Percentiles rank a stretch among this genome's conserved stretches.
Conservation (phyloP, 2,329 filamentous ascomycete species). For the Diaporthe longicolla region DNA sequence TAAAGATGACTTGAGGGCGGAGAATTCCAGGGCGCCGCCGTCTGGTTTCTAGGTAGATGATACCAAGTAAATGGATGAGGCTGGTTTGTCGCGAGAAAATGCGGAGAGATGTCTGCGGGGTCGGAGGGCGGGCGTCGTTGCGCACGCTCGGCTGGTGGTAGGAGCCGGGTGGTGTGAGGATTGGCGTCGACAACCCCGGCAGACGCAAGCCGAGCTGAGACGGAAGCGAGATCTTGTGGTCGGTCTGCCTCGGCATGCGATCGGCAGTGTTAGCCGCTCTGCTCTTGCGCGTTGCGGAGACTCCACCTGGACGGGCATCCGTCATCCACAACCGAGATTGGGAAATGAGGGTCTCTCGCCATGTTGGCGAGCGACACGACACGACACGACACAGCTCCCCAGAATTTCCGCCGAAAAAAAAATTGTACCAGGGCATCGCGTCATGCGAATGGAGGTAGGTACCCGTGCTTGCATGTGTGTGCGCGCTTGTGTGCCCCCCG, state of each 20-base stretch:
- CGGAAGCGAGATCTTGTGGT: neutral
- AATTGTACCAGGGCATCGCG: no score
- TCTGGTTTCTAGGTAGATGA: no score
- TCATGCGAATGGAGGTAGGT: constrained; percentile 2
- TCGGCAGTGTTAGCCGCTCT: constrained; percentile 13
- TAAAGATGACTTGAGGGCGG: neutral
- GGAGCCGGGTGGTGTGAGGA: no score
- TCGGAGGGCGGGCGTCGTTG: neutral
- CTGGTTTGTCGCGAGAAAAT: neutral
- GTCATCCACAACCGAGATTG: constrained; percentile 28
- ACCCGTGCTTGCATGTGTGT: neutral
- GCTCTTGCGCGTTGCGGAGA: neutral
- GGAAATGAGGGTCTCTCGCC: neutral
- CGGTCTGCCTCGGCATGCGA: neutral
- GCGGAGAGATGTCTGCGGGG: no score
- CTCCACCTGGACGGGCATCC: constrained; percentile 5
- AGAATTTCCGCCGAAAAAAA: no score
- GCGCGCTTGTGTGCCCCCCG: no score
- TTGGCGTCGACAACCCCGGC: neutral
- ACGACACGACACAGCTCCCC: neutral
- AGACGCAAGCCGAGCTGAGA: neutral
- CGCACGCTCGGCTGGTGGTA: neutral
- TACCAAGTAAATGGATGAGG: neutral
- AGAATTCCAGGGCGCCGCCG: no score
- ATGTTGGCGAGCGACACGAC: constrained; percentile 11